Evolutionary conservation across 1,284 basidiomycete species (phyloP).

Genomic region (Calocybe gambosa): DNA sequence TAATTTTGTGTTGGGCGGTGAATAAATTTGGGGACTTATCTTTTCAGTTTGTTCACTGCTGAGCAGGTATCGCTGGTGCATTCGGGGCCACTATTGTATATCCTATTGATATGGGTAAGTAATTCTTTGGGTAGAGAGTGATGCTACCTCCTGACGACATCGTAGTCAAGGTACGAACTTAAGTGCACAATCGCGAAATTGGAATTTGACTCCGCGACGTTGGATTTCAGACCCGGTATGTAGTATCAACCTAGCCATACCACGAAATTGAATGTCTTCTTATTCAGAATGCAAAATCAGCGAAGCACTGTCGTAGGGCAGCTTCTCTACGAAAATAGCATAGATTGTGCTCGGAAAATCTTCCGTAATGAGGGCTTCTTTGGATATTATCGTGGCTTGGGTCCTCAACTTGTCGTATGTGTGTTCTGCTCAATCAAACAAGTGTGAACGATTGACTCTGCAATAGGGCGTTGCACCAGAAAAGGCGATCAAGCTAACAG

Average conservation of each 20-base stretch:
- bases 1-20: conserved; percentile 87
- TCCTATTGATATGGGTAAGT: conserved; percentile 88
- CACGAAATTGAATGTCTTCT: not conserved
- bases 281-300: conserved; percentile 90
- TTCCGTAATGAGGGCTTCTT: conserved; percentile 91
- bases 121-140: not conserved
- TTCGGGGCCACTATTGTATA: conserved; percentile 92
- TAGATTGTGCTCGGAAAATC: conserved; percentile 93
- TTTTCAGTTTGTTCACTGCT: conserved; percentile 9
- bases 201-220: not conserved
- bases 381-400: conserved; percentile 95
- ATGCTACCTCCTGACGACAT: conserved; percentile 13
- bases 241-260: not conserved
- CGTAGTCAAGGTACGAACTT: conserved; percentile 57
- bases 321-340: conserved; percentile 88
- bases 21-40: conserved; percentile 16
- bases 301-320: conserved; percentile 92
- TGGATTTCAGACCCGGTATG: conserved; percentile 55
- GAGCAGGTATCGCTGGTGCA: conserved; percentile 77
- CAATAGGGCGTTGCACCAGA: conserved; percentile 93
- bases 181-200: not conserved
- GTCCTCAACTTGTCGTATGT: conserved; percentile 87
- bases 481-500: conserved; percentile 95
- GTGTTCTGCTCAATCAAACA: not conserved
- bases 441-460: conserved; percentile 1